phyloP scores from a whole-genome alignment of 768 basidiomycete genomes.

The Serpula lacrymans region DNA sequence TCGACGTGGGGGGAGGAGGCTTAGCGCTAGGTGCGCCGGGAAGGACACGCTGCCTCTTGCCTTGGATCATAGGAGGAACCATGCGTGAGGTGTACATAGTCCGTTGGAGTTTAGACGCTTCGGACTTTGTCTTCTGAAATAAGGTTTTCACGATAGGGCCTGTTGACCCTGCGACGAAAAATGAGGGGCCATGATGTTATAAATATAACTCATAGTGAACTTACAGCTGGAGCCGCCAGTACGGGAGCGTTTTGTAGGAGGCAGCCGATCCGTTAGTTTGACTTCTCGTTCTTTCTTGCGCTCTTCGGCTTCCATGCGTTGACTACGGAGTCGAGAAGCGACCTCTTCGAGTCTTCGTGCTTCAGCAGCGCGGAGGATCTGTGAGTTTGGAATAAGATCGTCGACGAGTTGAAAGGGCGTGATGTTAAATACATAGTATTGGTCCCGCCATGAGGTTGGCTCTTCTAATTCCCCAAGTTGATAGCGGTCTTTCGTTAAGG shows the following conservation, averaged over 20 bases:
- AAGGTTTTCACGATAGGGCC: slow-evolving; percentile 57
- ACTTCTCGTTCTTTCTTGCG: slow-evolving; percentile 76
- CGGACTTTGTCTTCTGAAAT: slow-evolving; percentile 72
- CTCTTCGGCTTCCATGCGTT: slow-evolving; percentile 67
- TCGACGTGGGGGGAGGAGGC: slow-evolving; percentile 32
- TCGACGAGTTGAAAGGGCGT: slow-evolving; percentile 1
- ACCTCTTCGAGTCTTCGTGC: slow-evolving; percentile 62
- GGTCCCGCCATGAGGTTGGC: slow-evolving; percentile 64
- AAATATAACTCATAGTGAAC: slow-evolving; percentile 19
- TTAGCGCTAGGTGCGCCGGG: slow-evolving; percentile 31
- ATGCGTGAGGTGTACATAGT: slow-evolving; percentile 53
- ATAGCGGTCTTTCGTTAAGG: slow-evolving; percentile 49
- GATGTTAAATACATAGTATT: slow-evolving; percentile 50
- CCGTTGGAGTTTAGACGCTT: slow-evolving; percentile 66
- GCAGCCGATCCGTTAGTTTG: slow-evolving; percentile 68
- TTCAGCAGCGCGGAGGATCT: slow-evolving; percentile 60
- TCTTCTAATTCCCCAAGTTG: slow-evolving; percentile 36
- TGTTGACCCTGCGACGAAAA: slow-evolving; percentile 32
- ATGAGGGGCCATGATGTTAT: slow-evolving; percentile 1
- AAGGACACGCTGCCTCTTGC: slow-evolving; percentile 43
- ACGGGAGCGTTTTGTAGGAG: slow-evolving; percentile 61
- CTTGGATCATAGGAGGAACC: slow-evolving; percentile 47
- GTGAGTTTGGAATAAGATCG: slow-evolving; percentile 11
- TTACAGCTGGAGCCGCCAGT: slow-evolving; percentile 52
- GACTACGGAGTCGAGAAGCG: slow-evolving; percentile 57